Percentiles rank a stretch among this genome's conserved stretches.
Conservation (phyloP, 345 rosid genomes). For the Aquilaria malaccensis region DNA sequence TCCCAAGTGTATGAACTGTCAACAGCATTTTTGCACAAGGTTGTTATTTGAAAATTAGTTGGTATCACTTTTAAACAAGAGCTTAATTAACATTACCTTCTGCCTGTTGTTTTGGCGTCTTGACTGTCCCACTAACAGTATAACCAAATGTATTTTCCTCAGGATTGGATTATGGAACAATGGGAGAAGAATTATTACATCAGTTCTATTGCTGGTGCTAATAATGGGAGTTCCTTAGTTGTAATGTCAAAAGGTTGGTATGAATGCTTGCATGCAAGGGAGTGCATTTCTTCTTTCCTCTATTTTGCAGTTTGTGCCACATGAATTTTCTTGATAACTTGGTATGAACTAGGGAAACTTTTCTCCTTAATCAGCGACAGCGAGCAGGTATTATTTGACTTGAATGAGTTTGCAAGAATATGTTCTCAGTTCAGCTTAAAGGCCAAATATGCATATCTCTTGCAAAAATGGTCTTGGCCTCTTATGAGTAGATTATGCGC, state of each 20-base stretch:
- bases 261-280: neutral
- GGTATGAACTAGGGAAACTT: neutral
- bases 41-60: constrained; percentile 16
- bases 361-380: neutral
- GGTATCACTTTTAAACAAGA: constrained; percentile 2
- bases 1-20: constrained; percentile 90
- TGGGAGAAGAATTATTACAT: constrained; percentile 96
- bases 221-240: constrained; percentile 86
- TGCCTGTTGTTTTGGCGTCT: neutral
- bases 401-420: too few relatives aligned
- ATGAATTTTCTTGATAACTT: neutral
- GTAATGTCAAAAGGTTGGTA: constrained; percentile 90
- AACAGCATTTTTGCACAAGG: constrained; percentile 82
- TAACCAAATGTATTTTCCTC: constrained; percentile 18
- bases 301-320: neutral
- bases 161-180: constrained; percentile 99
- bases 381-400: too few relatives aligned
- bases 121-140: constrained; percentile 9
- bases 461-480: too few relatives aligned
- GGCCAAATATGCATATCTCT: too few relatives aligned
- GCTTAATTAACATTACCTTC: neutral
- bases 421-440: too few relatives aligned
- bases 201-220: constrained; percentile 88
- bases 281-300: neutral
- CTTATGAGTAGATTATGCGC: too few relatives aligned